Percentiles rank a stretch among this genome's conserved stretches.
These are phyloP conservation scores for Arthromyces matolae DNA, from an alignment of 768 basidiomycete species.

Conservation along the genomic window DNA sequence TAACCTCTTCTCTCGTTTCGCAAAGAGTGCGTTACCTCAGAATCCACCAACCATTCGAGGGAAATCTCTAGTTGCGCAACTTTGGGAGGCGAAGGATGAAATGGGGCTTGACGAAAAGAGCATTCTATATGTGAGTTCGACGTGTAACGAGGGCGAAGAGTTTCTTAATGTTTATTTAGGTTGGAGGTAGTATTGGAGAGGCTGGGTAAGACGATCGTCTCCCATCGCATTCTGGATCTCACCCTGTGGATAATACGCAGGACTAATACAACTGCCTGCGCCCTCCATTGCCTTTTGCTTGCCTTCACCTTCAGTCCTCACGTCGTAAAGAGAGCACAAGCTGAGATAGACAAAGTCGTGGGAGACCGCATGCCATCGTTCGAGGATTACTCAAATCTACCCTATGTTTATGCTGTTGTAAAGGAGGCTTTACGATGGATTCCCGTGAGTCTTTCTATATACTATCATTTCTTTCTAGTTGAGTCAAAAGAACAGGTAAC, in stretches of 20 bases:
- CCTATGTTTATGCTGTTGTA: slow-evolving; percentile 1
- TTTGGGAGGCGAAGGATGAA: slow-evolving; percentile 3
- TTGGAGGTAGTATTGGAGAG: slow-evolving; percentile 5
- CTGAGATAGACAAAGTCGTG: slow-evolving; percentile 1
- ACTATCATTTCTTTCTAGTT: background rate
- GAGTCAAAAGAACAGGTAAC: background rate
- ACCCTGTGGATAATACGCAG: no score
- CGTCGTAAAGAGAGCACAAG: slow-evolving; percentile 2
- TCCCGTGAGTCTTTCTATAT: background rate
- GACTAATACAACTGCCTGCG: slow-evolving; percentile 7
- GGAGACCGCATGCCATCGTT: slow-evolving; percentile 2
- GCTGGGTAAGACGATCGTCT: background rate
- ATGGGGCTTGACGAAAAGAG: slow-evolving; percentile 1
- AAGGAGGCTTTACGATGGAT: slow-evolving; percentile 6
- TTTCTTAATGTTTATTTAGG: no score
- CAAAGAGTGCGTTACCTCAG: slow-evolving; percentile 1
- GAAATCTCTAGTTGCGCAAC: slow-evolving; percentile 2
- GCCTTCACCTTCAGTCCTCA: slow-evolving; percentile 1
- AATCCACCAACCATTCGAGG: background rate
- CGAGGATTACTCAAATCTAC: slow-evolving; percentile 4
- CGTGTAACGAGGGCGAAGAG: no score
- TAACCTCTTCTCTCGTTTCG: slow-evolving; percentile 4
- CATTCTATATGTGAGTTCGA: slow-evolving; percentile 4
- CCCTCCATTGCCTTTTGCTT: slow-evolving; percentile 2
- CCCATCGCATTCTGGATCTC: background rate